phyloP scores from a whole-genome alignment of 441 rosid species.

The Sinapis alba region DNA sequence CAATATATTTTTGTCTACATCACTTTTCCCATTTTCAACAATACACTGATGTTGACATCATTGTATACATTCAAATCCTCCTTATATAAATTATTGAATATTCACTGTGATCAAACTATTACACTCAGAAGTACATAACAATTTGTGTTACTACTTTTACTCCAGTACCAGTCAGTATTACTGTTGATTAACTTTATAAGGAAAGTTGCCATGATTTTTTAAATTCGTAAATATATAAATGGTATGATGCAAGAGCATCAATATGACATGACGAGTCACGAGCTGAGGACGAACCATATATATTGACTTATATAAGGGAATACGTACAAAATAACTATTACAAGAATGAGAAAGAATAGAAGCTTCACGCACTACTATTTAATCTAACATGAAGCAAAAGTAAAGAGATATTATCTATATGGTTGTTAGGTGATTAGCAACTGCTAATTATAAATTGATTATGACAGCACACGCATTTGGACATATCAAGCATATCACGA shows the following conservation, averaged over 20 bases:
- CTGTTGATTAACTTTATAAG: not conserved
- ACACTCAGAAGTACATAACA: constrained; percentile 15
- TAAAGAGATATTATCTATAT: constrained; percentile 1
- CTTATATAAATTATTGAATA: not conserved
- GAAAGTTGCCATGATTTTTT: not conserved
- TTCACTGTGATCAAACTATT: constrained; percentile 21
- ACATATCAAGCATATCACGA: constrained; percentile 26
- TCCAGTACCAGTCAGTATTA: constrained; percentile 13
- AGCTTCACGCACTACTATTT: constrained; percentile 17
- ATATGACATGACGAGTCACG: constrained; percentile 35
- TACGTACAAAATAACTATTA: constrained; percentile 19
- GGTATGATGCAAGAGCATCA: constrained; percentile 15
- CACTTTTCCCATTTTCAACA: constrained; percentile 25
- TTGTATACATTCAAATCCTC: not conserved
- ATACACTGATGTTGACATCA: constrained; percentile 20
- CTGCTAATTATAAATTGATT: constrained; percentile 25
- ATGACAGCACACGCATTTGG: constrained; percentile 33
- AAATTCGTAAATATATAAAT: not conserved
- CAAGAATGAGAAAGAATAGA: constrained; percentile 15
- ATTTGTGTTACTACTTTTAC: constrained; percentile 11
- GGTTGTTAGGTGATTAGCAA: constrained; percentile 29
- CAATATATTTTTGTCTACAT: constrained; percentile 15
- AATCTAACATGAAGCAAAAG: constrained; percentile 7
- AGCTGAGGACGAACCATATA: not conserved
- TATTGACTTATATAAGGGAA: not conserved